Evolutionary conservation across 805 yeast genomes (phyloP), one percentile per base, ranked within the genome.

Genomic region (Trichomonascus vanleenenianus): DNA sequence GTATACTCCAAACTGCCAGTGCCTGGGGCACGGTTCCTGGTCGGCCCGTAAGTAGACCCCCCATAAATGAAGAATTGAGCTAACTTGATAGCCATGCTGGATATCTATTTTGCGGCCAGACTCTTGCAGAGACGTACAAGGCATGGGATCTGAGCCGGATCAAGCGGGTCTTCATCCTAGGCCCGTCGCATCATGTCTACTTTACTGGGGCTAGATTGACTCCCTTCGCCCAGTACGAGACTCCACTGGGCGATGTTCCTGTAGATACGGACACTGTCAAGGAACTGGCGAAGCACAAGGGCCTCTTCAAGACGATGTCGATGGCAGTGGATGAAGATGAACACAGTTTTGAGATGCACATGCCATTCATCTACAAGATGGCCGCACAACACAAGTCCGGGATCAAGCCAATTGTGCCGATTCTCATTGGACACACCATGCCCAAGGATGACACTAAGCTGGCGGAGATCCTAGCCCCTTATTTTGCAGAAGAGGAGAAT

Each of bases 281-380:
- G 20, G 41, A 47, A 25, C 25, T 43, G 25, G 50, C 70, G 12
- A 46, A 55, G 20, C 62, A 63, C n/a, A 57, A 70, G 2, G 62
- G 64, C 1, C 51, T 72, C 4, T 80, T 85, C 53, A 66, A 68
- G 47, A 63, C 60, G 45, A 83, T 88, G 94, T 61, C 70, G 22
- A 50, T 61, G 1, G 73, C 68, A 0, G 71, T 72, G 11, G 98
- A 93, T 61, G 78, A 80, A 48, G 83, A 82, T 14, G 98, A 93
- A 61, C 98, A 93, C 61, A 82, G 93, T 43, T 77, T 93, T 56
- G 98, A 93, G 58, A 85, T 93, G 96, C 97, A 93, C 63, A 74
- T 83, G 59, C 96, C 97, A 0, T 81, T 76, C 49, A 65, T 85
- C 7, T 72, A 75, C 54, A 72, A 76, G 48, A 65, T 73, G 44